A percentile compares a stretch with the other conserved stretches of the same genome.
These are phyloP conservation scores for Tolypocladium ovalisporum DNA, from an alignment of 2,329 filamentous ascomycete genomes.

Conservation along the genomic window DNA sequence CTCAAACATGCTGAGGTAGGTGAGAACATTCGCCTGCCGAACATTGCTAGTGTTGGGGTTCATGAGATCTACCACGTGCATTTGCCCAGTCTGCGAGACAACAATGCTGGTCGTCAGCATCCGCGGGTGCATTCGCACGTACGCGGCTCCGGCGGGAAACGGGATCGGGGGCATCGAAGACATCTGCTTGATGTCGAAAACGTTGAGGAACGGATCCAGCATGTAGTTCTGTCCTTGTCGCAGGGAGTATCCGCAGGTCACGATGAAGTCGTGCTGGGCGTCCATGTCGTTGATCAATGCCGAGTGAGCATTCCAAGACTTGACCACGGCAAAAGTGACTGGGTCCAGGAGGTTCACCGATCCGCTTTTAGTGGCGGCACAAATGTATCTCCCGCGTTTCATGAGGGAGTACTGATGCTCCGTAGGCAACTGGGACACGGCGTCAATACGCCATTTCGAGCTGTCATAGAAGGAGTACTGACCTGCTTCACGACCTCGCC, in stretches of 20 bases:
- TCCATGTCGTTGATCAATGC: slow-evolving; percentile 94
- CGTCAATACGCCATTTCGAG: slow-evolving; percentile 16
- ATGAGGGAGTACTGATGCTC: slow-evolving; percentile 79
- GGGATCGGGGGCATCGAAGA: slow-evolving; percentile 81
- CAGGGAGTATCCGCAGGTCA: slow-evolving; percentile 88
- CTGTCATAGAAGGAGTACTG: neutral
- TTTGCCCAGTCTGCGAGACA: slow-evolving; percentile 80
- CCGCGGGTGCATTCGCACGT: slow-evolving; percentile 91
- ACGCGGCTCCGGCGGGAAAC: slow-evolving; percentile 84
- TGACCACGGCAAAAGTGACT: slow-evolving; percentile 64
- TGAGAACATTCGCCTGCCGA: slow-evolving; percentile 67
- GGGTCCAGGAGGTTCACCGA: slow-evolving; percentile 80
- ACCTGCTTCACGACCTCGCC: slow-evolving; percentile 61
- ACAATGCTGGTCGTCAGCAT: slow-evolving; percentile 94
- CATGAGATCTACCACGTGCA: slow-evolving; percentile 93
- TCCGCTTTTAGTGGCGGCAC: slow-evolving; percentile 76
- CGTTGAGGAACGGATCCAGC: slow-evolving; percentile 86
- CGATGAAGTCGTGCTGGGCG: slow-evolving; percentile 85
- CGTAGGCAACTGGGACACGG: slow-evolving; percentile 45
- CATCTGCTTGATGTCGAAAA: slow-evolving; percentile 90
- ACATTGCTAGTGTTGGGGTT: slow-evolving; percentile 83
- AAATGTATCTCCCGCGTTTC: slow-evolving; percentile 84
- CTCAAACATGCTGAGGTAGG: slow-evolving; percentile 69
- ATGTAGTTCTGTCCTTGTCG: slow-evolving; percentile 64
- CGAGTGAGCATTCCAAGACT: slow-evolving; percentile 83